Base-by-base conservation (phyloP, 768 basidiomycete genomes). In the Symmetrospora coprosmae region DNA sequence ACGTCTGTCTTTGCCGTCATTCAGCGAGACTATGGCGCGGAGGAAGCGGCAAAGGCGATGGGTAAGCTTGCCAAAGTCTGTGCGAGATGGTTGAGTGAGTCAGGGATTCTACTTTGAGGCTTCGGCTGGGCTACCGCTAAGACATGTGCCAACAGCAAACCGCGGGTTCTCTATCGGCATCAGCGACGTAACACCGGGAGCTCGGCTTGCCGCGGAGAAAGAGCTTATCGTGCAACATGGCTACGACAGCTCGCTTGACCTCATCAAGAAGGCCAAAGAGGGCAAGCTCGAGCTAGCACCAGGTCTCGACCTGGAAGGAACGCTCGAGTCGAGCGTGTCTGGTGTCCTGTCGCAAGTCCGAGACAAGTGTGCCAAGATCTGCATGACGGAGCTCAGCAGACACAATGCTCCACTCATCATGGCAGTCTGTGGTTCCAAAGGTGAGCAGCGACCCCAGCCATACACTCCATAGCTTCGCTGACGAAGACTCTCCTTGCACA, bases 361-460 rank as follows among this genome's bases (percentile, higher is more conserved):
- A 75, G 90, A 88, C 69, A 84, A 86, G 55, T 90, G 94, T 27
- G 94, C 94, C 64, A 85, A 94, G 67, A 89, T 91, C 61, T 99
- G 94, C 74, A 92, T 99, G 90, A 83, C 80, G 69, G 94, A 99
- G 71, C 79, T 99, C n/a, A 92, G 88, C 69, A 80, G 88, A 50
- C 87, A 92, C 72, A 99, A 97, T 70, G 90, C 94, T 1, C 89
- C 94, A 1, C 76, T 94, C 2, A 92, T 96, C 75, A 97, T 97
- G 94, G 92, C 94, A 50, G 94, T 89, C 38, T 96, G 91, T 75
- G 92, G 92, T 72, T 97, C 94, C 4, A 97, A 97, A 79, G 94
- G 92, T 86, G 58, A 46, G 73, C 65, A 14, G 25, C 19, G 40
- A 34, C 19, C 41, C 56, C 27, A 9, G 35, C 6, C 28, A 8